phyloP scores from a whole-genome alignment of 1,284 basidiomycete genomes.

The Nidula niveotomentosa region DNA sequence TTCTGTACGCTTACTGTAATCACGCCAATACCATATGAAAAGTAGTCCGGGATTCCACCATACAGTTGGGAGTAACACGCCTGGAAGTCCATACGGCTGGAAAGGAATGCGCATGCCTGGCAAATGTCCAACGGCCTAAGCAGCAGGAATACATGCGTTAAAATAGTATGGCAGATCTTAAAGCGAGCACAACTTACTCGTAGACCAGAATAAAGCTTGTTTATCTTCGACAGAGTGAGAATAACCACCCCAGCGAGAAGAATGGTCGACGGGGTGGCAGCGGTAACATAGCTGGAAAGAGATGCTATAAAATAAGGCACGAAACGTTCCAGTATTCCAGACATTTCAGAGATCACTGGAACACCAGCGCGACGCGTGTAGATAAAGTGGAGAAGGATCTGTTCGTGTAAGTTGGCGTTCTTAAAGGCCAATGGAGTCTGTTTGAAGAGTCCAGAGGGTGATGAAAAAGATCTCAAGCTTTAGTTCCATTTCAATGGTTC shows the following conservation, averaged over 20 bases:
- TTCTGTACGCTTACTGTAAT: slow-evolving; percentile 17
- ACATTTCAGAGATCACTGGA: no score
- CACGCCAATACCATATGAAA: slow-evolving; percentile 38
- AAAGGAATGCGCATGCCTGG: slow-evolving; percentile 39
- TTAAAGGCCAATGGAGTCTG: no score
- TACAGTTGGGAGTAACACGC: slow-evolving; percentile 33
- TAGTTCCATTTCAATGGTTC: no score
- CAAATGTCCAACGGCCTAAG: slow-evolving; percentile 31
- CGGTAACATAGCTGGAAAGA: no score
- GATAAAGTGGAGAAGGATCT: no score
- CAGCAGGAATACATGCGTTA: not conserved
- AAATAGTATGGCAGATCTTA: not conserved
- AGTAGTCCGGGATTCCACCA: slow-evolving; percentile 43
- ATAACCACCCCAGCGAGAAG: slow-evolving; percentile 7
- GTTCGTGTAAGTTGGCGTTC: no score
- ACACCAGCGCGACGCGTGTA: no score
- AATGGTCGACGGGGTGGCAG: no score
- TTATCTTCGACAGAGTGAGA: slow-evolving; percentile 13
- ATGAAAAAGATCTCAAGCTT: no score
- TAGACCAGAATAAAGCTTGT: slow-evolving; percentile 14
- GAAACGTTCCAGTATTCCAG: no score
- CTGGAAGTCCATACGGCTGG: slow-evolving; percentile 35
- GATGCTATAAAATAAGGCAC: no score
- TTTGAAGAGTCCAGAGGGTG: no score
- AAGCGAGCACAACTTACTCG: slow-evolving; percentile 1